Evolutionary conservation across 345 rosid genomes (phyloP), one percentile per base, ranked within the genome.

Genomic region (Acer saccharum): DNA sequence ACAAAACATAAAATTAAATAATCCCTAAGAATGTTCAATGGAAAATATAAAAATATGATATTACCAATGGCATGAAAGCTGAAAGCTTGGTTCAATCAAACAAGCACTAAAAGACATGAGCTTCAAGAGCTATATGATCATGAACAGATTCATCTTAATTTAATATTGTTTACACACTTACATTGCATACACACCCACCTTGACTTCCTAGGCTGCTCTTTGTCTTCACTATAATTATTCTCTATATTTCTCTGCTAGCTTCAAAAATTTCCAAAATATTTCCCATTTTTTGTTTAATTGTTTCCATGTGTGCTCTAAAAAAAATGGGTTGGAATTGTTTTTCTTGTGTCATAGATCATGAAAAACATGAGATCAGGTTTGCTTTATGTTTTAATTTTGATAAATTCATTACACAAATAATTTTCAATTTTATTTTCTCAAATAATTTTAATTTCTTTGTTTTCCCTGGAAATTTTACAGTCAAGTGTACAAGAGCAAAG

Each of bases 131-230:
- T 68, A 35, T 68, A 44, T 52, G 3, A 17, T 72, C 18, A 12
- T 29, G 65, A 32, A 39, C 16, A 63, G 29, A n/a, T n/a, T 66
- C 65, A 52, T 58, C 17, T 58, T 77, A 63, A 21, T 73, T 41
- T 9, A 43, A 43, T 43, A n/a, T n/a, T n/a, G 10, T 43, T 71
- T 54, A 35, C 35, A 48, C 44, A 18, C 60, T 69, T 43, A 58
- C 32, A 44, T 14, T 27, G 63, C 48, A 27, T 10, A 27, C 46
- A 18, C 58, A 46, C 64, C 85, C 58, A 46, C 64, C 85, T 77
- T 79, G 79, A 64, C 84, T 76, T 85, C 69, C 84, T 23, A 81
- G 16, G 84, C 81, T 73, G 23, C 75, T 16, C 66, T 83, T 78
- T 82, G 89, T 82, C 86, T 76, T 77, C 78, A 57, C 69, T 73